Evolutionary conservation across 352 stramenopile genomes (phyloP).

Genomic region (Globisporangium mamillatum): DNA sequence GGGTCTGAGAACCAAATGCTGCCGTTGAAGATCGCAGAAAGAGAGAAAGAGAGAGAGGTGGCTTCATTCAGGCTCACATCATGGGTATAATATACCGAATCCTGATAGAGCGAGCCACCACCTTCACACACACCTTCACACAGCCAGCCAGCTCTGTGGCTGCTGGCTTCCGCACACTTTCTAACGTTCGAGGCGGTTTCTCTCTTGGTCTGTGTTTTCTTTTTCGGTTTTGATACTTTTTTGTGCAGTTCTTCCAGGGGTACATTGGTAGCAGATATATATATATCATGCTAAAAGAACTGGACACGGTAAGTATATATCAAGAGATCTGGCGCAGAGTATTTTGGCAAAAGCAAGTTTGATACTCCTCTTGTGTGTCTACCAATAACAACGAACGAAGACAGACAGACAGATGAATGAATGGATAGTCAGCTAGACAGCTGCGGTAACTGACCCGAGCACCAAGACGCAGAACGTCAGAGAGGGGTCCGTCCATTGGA

Average conservation of each 20-base stretch:
- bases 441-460: too few relatives aligned
- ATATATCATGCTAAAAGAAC: neutral
- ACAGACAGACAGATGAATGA: too few relatives aligned
- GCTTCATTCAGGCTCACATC: neutral
- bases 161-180: neutral
- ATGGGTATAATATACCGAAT: neutral
- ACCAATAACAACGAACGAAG: too few relatives aligned
- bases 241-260: too few relatives aligned
- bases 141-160: too few relatives aligned
- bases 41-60: neutral
- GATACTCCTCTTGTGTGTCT: too few relatives aligned
- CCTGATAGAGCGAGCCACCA: neutral
- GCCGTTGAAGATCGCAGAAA: conserved; percentile 9
- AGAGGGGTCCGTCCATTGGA: neutral
- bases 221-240: conserved; percentile 3
- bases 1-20: neutral
- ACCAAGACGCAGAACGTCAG: too few relatives aligned
- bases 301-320: too few relatives aligned
- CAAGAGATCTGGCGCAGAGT: neutral
- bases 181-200: conserved; percentile 8
- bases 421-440: too few relatives aligned
- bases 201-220: neutral
- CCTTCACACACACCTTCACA: too few relatives aligned
- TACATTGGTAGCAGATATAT: too few relatives aligned
- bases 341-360: too few relatives aligned